Evolutionary conservation across 1,284 basidiomycete species (phyloP).

Genomic region (Tilletiopsis washingtonensis): DNA sequence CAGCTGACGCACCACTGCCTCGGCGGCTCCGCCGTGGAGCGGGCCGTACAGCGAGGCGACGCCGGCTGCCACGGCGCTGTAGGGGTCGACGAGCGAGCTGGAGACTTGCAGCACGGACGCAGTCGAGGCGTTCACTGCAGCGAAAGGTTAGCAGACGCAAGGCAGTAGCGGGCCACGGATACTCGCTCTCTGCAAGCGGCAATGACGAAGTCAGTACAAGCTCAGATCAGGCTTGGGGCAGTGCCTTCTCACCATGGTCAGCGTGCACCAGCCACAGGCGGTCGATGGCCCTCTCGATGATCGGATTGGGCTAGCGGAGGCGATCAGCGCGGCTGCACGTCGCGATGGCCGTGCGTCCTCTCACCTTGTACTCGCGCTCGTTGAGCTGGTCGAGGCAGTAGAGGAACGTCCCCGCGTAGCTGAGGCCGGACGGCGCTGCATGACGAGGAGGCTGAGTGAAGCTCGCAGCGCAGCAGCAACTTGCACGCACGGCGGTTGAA

Average conservation of each 20-base stretch:
- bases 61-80: conserved; percentile 58
- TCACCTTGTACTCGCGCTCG: conserved; percentile 56
- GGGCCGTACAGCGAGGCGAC: conserved; percentile 54
- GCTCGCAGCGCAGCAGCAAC: too few species aligned
- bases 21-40: conserved; percentile 56
- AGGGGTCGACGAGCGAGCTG: conserved; percentile 79
- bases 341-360: too few species aligned
- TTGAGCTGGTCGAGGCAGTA: conserved; percentile 78
- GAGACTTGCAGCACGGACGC: conserved; percentile 69
- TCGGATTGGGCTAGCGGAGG: conserved; percentile 71
- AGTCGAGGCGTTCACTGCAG: conserved; percentile 69
- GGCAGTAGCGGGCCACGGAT: too few species aligned
- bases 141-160: too few species aligned
- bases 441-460: too few species aligned
- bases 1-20: conserved; percentile 7
- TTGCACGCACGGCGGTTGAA: conserved; percentile 80
- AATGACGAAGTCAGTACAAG: too few species aligned
- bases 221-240: too few species aligned
- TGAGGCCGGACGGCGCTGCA: conserved; percentile 69
- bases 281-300: conserved; percentile 74
- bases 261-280: conserved; percentile 76
- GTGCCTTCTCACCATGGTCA: too few species aligned
- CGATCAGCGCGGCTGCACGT: too few species aligned
- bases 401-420: conserved; percentile 71
- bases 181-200: too few species aligned